phyloP scores from a whole-genome alignment of 2,329 filamentous ascomycete species.

The Arthrobotrys sinensis region DNA sequence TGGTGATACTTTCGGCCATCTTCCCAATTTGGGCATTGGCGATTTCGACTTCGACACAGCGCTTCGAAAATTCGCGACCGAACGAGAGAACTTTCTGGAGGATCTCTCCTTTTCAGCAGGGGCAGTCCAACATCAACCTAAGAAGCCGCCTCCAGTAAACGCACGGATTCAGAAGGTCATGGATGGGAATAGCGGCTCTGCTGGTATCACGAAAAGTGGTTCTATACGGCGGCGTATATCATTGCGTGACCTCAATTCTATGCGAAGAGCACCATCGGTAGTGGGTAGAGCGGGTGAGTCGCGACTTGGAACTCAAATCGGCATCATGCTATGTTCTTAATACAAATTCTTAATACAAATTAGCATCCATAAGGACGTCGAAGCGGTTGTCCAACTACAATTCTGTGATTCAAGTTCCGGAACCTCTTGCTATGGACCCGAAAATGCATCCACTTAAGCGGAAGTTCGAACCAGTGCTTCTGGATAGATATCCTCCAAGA shows the following conservation, averaged over 20 bases:
- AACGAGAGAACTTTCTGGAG: slow-evolving; percentile 92
- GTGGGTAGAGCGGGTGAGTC: slow-evolving; percentile 79
- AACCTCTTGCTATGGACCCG: slow-evolving; percentile 88
- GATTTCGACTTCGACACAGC: slow-evolving; percentile 96
- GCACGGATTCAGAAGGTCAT: slow-evolving; percentile 86
- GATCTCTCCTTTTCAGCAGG: slow-evolving; percentile 92
- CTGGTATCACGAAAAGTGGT: slow-evolving; percentile 65
- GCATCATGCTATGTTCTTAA: slow-evolving; percentile 23
- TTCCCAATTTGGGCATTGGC: slow-evolving; percentile 68
- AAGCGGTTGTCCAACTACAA: slow-evolving; percentile 97
- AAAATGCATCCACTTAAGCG: slow-evolving; percentile 96
- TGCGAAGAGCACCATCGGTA: slow-evolving; percentile 85
- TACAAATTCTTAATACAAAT: slow-evolving; percentile 32
- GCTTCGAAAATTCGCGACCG: slow-evolving; percentile 92
- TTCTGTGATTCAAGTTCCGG: slow-evolving; percentile 93
- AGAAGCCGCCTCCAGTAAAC: slow-evolving; percentile 73
- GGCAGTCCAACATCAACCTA: slow-evolving; percentile 78
- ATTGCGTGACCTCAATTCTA: slow-evolving; percentile 93
- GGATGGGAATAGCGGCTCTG: slow-evolving; percentile 76
- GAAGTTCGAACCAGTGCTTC: slow-evolving; percentile 93
- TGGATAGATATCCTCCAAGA: slow-evolving; percentile 92
- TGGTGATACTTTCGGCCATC: slow-evolving; percentile 66
- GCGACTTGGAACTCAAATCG: slow-evolving; percentile 28
- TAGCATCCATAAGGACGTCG: slow-evolving; percentile 82
- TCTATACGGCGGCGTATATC: slow-evolving; percentile 88